Conservation (phyloP, 306 rosid species). For the Delonix regia region DNA sequence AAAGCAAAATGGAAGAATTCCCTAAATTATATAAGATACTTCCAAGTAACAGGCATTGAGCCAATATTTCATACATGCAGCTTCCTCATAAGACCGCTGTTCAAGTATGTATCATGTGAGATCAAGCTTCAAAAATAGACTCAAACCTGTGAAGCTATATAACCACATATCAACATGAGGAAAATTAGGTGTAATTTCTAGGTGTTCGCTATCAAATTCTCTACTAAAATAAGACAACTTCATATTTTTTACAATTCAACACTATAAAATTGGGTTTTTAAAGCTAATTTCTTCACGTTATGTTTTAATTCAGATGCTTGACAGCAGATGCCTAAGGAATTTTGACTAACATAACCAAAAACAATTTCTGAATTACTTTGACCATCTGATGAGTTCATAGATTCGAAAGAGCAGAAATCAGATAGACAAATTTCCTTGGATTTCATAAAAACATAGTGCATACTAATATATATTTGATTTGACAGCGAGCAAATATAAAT, state of each 20-base stretch:
- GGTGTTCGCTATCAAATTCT: not conserved
- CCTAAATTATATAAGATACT: conserved; percentile 9
- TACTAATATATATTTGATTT: conserved; percentile 8
- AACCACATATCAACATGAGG: not conserved
- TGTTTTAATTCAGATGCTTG: not conserved
- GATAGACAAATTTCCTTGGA: not conserved
- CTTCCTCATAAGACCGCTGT: conserved; percentile 11
- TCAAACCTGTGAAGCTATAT: not conserved
- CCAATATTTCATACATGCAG: conserved; percentile 3
- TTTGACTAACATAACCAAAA: not conserved
- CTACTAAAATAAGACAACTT: not conserved
- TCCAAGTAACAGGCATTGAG: not conserved
- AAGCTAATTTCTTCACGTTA: not conserved
- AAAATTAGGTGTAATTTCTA: not conserved
- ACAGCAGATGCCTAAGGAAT: not conserved
- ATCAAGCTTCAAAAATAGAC: conserved; percentile 20
- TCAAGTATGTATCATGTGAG: not conserved
- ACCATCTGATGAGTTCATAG: not conserved
- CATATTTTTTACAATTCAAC: not conserved
- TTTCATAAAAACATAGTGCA: not conserved
- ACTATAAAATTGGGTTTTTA: not conserved
- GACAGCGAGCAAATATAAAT: not conserved
- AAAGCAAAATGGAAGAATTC: conserved; percentile 10
- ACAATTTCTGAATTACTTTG: not conserved
- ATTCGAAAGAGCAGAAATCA: conserved; percentile 6